Base-by-base conservation (phyloP, 805 yeast species). In the Sugiyamaella qingdaonensis region DNA sequence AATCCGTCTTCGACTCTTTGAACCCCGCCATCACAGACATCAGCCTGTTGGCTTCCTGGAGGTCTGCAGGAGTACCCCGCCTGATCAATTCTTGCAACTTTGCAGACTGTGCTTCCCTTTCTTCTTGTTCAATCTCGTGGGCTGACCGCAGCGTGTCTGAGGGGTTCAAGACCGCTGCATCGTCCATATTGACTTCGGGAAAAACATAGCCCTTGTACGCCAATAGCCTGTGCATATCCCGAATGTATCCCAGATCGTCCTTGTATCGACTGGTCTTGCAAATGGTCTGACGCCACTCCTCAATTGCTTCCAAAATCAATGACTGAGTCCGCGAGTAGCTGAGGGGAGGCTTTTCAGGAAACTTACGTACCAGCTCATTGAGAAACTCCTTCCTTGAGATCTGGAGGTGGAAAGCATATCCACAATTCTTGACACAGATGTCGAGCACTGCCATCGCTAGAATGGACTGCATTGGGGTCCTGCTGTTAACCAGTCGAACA, bases 1-100 rank as follows among this genome's bases (percentile, higher is more conserved):
- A 86, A 62, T 84, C 87, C 51, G 81, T 80, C 56, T 78, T 73
- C 56, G 83, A 81, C 67, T 90, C 96, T 63, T 87, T 89, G 75
- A 89, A 94, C 4, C 99, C 99, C 4, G 98, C 96, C 97, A 94
- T 90, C 61, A 94, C 82, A 68, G 92, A 90, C 99, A 94, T 94
- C 69, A 94, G 78, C 61, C 87, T 88, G 70, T 94, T 94, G 43
- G 99, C 99, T 70, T 94, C 99, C 62, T 85, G 88, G 65, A 94
- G 79, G 71, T 94, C 99, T 58, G 85, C 87, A 5, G 99, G 98
- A 68, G 88, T 86, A 41, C 98, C 99, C 63, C 97, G 80, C 71
- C 98, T 84, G 57, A 94, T 87, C 57, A 94, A 78, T 69, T 94
- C 99, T 71, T 94, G 99, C 59, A 94, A 78, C 72, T 94, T 94